These are phyloP conservation scores for Leucosporidium yakuticum DNA, from an alignment of 768 basidiomycete species.

Conservation along the genomic window DNA sequence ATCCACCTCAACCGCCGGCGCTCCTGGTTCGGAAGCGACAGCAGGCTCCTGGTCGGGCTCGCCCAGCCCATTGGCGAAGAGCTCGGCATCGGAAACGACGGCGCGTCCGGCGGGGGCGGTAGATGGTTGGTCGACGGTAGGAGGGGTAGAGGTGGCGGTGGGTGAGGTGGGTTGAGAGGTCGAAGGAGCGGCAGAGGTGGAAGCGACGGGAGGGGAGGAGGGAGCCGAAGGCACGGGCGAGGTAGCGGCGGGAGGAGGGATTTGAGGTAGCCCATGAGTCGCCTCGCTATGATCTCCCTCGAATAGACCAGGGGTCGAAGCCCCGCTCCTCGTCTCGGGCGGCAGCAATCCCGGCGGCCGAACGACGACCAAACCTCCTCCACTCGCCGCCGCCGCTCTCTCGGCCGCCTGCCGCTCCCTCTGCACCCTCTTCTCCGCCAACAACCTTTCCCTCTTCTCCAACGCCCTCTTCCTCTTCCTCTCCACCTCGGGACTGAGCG, in stretches of 20 bases:
- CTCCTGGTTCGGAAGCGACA: background rate
- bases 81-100: slow-evolving; percentile 13
- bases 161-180: too few species aligned
- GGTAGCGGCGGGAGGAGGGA: too few species aligned
- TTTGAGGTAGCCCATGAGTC: background rate
- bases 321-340: background rate
- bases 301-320: background rate
- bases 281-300: background rate
- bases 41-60: slow-evolving; percentile 10
- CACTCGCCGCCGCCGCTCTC: slow-evolving; percentile 5
- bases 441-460: slow-evolving; percentile 35
- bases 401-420: slow-evolving; percentile 8
- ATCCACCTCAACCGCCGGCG: background rate
- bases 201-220: too few species aligned
- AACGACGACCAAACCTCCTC: background rate
- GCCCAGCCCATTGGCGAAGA: slow-evolving; percentile 14
- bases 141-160: too few species aligned
- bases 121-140: background rate
- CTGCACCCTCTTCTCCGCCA: slow-evolving; percentile 15
- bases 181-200: too few species aligned
- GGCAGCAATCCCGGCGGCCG: background rate
- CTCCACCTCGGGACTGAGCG: slow-evolving; percentile 38
- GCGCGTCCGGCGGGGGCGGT: background rate
- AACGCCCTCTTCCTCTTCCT: slow-evolving; percentile 36
- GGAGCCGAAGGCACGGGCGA: too few species aligned